Evolutionary conservation across 2,329 filamentous ascomycete genomes (phyloP).

Genomic region (Hortaea werneckii): DNA sequence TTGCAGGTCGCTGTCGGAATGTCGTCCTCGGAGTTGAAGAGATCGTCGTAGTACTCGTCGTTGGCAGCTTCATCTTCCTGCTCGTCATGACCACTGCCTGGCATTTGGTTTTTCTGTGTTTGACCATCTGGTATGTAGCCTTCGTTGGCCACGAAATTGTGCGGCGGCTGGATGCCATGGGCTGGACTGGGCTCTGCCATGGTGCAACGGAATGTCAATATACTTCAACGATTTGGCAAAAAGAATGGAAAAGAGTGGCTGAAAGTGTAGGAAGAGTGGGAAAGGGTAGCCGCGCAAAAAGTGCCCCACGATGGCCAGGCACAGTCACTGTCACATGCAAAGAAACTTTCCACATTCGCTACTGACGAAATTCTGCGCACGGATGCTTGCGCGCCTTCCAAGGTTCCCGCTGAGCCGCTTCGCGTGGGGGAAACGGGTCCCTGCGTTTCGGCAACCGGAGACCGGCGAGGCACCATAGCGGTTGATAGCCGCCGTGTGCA

Average conservation of each 20-base stretch:
- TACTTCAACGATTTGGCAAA: not conserved
- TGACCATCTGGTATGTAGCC: constrained; percentile 19
- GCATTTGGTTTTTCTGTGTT: constrained; percentile 13
- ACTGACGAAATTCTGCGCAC: too few species aligned
- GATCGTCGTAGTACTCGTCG: constrained; percentile 50
- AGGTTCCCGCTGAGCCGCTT: too few species aligned
- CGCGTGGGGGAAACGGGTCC: too few species aligned
- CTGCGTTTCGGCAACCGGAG: too few species aligned
- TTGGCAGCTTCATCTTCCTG: constrained; percentile 33
- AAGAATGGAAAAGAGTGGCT: not conserved
- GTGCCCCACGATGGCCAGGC: too few species aligned
- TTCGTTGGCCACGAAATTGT: constrained; percentile 22
- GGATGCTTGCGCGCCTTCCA: too few species aligned
- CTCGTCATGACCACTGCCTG: constrained; percentile 15
- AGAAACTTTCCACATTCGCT: too few species aligned
- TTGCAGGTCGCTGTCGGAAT: constrained; percentile 51
- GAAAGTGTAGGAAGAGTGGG: too few species aligned
- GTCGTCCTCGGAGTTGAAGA: constrained; percentile 48
- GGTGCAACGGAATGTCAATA: not conserved
- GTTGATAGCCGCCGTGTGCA: too few species aligned
- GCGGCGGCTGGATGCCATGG: constrained; percentile 15
- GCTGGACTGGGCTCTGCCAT: constrained; percentile 13
- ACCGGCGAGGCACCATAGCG: too few species aligned
- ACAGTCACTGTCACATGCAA: too few species aligned
- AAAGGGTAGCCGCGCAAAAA: too few species aligned